Evolutionary conservation across 2,329 filamentous ascomycete genomes (phyloP).

Genomic region (Clarireedia paspali): DNA sequence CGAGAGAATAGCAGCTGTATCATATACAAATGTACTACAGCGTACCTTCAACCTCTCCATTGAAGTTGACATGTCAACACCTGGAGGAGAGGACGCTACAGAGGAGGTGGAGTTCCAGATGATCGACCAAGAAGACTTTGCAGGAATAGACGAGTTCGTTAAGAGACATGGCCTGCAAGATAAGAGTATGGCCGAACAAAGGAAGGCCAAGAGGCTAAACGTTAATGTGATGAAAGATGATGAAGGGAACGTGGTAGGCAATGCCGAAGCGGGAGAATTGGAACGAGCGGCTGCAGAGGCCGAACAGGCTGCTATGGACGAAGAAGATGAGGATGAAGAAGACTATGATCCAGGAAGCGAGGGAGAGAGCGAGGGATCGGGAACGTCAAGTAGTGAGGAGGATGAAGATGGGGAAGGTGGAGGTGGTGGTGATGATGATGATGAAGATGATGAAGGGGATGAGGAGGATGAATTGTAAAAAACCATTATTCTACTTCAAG

Average conservation of each 20-base stretch:
- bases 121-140: conserved; percentile 62
- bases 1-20: conserved; percentile 52
- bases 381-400: conserved; percentile 19
- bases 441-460: conserved; percentile 15
- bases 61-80: conserved; percentile 42
- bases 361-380: conserved; percentile 29
- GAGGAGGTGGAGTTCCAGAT: conserved; percentile 62
- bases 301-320: conserved; percentile 41
- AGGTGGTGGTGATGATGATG: conserved; percentile 18
- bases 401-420: conserved; percentile 35
- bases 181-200: conserved; percentile 59
- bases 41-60: conserved; percentile 62
- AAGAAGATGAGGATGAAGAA: conserved; percentile 58
- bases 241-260: conserved; percentile 33
- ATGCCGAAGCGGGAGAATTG: conserved; percentile 30
- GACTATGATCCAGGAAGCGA: conserved; percentile 52
- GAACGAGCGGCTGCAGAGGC: conserved; percentile 29
- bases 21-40: conserved; percentile 60
- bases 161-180: conserved; percentile 55
- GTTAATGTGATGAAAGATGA: conserved; percentile 43
- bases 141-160: conserved; percentile 56
- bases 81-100: conserved; percentile 33
- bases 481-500: no score
- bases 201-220: conserved; percentile 55
- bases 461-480: conserved; percentile 7